phyloP scores from a whole-genome alignment of 1,139 yeast genomes.

The Wickerhamomyces sp. region DNA sequence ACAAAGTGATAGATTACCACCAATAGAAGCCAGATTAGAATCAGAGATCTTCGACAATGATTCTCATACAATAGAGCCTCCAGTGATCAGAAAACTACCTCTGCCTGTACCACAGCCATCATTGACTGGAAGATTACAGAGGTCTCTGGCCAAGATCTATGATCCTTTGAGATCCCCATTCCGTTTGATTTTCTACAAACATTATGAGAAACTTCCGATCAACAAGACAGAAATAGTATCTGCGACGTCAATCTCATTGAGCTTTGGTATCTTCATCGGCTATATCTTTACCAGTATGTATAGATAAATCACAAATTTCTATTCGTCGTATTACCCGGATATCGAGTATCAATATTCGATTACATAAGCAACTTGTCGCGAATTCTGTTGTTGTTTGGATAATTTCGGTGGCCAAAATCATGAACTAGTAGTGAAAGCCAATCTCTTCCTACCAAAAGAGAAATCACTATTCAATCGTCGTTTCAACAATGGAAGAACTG shows the following conservation, averaged over 20 bases:
- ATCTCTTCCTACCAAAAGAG: background rate
- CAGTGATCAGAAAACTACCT: constrained; percentile 13
- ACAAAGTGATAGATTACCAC: constrained; percentile 15
- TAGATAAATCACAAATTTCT: background rate
- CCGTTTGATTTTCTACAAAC: constrained; percentile 4
- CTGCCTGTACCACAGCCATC: constrained; percentile 1
- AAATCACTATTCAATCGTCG: background rate
- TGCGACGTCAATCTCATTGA: background rate
- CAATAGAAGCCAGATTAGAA: constrained; percentile 14
- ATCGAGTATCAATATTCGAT: too few relatives aligned
- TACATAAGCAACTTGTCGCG: background rate
- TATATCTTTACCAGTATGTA: background rate
- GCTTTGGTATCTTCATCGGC: constrained; percentile 1
- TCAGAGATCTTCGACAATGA: constrained; percentile 17
- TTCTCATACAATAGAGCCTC: constrained; percentile 10
- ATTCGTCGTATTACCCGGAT: background rate
- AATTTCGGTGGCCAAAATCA: constrained; percentile 13
- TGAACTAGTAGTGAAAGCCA: background rate
- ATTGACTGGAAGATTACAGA: background rate
- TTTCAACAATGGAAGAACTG: constrained; percentile 48
- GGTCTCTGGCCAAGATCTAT: background rate
- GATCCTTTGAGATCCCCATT: constrained; percentile 8
- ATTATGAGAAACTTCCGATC: constrained; percentile 3
- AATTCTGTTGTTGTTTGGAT: background rate
- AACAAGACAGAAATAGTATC: constrained; percentile 5